Evolutionary conservation across 2,329 filamentous ascomycete genomes (phyloP).

Genomic region (Botrytis fragariae): DNA sequence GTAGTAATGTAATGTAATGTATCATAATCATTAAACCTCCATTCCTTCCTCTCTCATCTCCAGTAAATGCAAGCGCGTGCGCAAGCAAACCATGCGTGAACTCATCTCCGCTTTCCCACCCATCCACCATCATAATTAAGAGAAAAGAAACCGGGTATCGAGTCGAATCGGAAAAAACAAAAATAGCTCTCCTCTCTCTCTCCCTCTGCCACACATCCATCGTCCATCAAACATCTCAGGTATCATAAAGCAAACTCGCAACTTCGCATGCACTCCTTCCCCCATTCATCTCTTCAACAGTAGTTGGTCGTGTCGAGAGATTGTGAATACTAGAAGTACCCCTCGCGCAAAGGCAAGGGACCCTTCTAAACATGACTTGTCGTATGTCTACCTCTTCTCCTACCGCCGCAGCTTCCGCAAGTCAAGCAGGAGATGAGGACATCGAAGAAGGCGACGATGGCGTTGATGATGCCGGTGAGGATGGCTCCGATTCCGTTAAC

Average conservation of each 20-base stretch:
- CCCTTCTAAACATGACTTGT: slow-evolving; percentile 29
- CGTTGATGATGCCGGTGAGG: slow-evolving; percentile 37
- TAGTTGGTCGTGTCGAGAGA: not conserved
- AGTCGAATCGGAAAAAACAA: slow-evolving; percentile 15
- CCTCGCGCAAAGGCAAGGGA: slow-evolving; percentile 9
- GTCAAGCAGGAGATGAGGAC: slow-evolving; percentile 41
- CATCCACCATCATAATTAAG: not conserved
- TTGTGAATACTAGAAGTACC: not conserved
- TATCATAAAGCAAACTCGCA: slow-evolving; percentile 4
- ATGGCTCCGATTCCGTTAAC: slow-evolving; percentile 51
- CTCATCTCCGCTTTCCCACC: not conserved
- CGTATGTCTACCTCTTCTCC: slow-evolving; percentile 26
- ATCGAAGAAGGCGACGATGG: slow-evolving; percentile 38
- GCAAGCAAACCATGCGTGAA: not conserved
- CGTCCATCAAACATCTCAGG: not conserved
- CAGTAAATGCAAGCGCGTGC: not conserved
- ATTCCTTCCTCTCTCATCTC: not conserved
- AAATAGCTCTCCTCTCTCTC: not conserved
- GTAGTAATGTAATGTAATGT: not conserved
- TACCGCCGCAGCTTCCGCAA: slow-evolving; percentile 38
- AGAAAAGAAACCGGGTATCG: slow-evolving; percentile 19
- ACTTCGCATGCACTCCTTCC: not conserved
- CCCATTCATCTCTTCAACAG: not conserved
- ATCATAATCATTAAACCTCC: slow-evolving; percentile 10
- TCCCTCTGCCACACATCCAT: not conserved